Conservation (phyloP, 129 eudicot species). For the Flaveria linearis region DNA sequence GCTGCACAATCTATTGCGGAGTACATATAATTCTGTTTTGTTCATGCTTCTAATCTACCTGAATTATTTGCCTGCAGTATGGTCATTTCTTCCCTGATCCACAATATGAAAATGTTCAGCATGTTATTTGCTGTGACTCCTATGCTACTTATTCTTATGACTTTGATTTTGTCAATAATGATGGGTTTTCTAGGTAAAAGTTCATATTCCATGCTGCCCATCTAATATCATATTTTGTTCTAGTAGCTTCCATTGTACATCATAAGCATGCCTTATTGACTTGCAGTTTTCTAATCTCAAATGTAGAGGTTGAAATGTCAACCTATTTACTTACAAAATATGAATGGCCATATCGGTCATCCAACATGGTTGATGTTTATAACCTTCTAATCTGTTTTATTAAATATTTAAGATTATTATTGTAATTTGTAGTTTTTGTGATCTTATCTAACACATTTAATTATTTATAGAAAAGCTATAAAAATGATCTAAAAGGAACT, state of each 20-base stretch:
- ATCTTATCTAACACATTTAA: neutral
- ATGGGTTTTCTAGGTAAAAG: constrained; percentile 80
- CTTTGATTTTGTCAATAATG: constrained; percentile 71
- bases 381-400: too few relatives aligned
- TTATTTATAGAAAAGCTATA: neutral
- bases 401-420: too few relatives aligned
- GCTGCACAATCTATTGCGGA: neutral
- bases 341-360: neutral
- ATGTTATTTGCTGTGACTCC: constrained; percentile 92
- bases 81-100: constrained; percentile 99
- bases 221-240: neutral
- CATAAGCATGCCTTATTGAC: constrained; percentile 5
- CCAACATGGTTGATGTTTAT: neutral
- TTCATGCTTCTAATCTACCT: constrained; percentile 22
- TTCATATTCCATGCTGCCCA: neutral
- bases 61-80: constrained; percentile 57
- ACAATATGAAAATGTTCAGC: constrained; percentile 96
- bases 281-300: neutral
- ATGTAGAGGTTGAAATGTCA: neutral
- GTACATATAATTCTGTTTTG: constrained; percentile 1
- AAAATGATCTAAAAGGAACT: too few relatives aligned
- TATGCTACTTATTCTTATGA: constrained; percentile 97
- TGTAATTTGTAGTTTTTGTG: neutral
- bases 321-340: neutral
- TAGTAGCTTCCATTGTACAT: neutral